Base-by-base conservation (phyloP, 345 rosid genomes). In the Litchi chinensis region DNA sequence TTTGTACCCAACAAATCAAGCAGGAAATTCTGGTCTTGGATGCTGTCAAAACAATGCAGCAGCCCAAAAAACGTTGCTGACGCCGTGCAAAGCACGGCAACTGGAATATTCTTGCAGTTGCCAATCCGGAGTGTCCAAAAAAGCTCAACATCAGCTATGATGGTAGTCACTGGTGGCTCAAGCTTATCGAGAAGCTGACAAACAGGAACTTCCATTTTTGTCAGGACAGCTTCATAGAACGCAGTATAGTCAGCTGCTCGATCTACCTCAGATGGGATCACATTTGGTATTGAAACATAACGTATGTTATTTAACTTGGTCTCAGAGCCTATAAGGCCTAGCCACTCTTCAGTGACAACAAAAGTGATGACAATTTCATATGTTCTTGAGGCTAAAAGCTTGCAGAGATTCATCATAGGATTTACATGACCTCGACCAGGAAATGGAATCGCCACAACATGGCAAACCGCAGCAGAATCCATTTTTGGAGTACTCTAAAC, bases 61-160 rank as follows among this genome's bases (percentile, higher is more conserved):
- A 77, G 4, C 6, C 87, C 82, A 59, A 91, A 82, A 15, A 81
- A 80, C 2, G 86, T 68, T 0, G 90, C 85, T 2, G 90, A 79
- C 81, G 64, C 83, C 0, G 91, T 85, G 88, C 85, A 89, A 16
- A 89, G 68, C 8, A 89, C 84, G 65, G 82, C 93, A 79, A 90
- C 88, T 65, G 87, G 91, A 72, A 90, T 85, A 67, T 87, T 86
- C 86, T 81, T 83, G 21, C 77, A 50, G 8, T 18, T 66, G 0
- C 84, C 90, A 9, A 87, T 85, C 0, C 48, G 24, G 68, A 75
- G 73, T 0, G 83, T 84, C 93, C 91, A 88, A 11, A 52, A 0
- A 28, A 87, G 16, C 56, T 56, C 41, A 5, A 87, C 80, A 46
- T 88, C 90, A 1, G 88, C 81, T 50, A 88, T 57, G 3, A 90